Conservation (phyloP, 2,329 filamentous ascomycete species). For the Colletotrichum limetticola region DNA sequence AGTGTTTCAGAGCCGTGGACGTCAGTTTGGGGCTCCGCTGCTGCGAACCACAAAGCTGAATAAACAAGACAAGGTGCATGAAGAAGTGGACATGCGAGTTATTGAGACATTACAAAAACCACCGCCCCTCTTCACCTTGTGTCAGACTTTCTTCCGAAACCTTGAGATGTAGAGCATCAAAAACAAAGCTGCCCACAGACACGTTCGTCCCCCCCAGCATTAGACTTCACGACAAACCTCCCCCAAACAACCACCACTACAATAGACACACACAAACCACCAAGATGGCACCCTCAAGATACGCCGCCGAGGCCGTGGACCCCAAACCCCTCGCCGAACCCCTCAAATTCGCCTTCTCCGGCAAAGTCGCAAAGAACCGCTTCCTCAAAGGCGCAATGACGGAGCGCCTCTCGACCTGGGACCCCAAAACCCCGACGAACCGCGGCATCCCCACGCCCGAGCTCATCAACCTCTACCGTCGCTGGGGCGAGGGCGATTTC, state of each 20-base stretch:
- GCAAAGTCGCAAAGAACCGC: conserved; percentile 68
- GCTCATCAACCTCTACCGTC: conserved; percentile 63
- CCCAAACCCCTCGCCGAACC: conserved; percentile 51
- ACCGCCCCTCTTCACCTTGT: background rate
- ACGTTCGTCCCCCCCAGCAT: background rate
- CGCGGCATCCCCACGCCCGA: conserved; percentile 56
- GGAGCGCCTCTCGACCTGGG: conserved; percentile 72
- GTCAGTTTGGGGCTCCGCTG: background rate
- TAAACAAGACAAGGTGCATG: background rate
- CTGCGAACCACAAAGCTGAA: background rate
- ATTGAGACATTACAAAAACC: background rate
- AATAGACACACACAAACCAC: background rate
- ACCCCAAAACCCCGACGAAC: conserved; percentile 59
- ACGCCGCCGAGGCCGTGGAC: conserved; percentile 20
- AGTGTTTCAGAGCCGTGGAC: background rate
- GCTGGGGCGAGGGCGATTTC: conserved; percentile 65
- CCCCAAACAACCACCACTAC: background rate
- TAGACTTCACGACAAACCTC: background rate
- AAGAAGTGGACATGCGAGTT: background rate
- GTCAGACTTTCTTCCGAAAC: too few relatives aligned
- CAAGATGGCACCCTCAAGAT: conserved; percentile 20
- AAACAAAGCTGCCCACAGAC: background rate
- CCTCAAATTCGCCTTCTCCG: conserved; percentile 61
- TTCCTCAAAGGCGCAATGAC: conserved; percentile 77
- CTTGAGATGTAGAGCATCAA: background rate